These are phyloP conservation scores for Flaveria sonorensis DNA, from an alignment of 129 eudicot species.

Conservation along the genomic window DNA sequence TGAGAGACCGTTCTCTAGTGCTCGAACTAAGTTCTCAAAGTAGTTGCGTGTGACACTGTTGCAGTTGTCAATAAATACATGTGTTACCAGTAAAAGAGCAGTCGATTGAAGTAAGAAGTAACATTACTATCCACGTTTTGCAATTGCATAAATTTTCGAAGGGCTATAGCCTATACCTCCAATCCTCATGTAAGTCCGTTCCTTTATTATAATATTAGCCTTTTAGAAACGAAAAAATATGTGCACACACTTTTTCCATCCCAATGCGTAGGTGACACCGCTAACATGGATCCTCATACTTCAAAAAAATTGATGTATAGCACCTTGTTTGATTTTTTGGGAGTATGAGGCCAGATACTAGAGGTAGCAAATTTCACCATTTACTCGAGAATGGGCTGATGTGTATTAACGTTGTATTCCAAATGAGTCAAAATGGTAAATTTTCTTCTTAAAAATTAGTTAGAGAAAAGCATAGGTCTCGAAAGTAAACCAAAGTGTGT, in stretches of 20 bases:
- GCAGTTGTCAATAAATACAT: slow-evolving; percentile 7
- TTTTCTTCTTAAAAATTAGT: not conserved
- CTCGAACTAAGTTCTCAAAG: slow-evolving; percentile 76
- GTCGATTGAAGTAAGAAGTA: not conserved
- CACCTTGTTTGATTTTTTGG: not conserved
- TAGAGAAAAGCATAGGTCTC: not conserved
- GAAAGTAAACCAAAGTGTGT: not conserved
- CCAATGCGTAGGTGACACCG: no score
- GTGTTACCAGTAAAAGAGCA: not conserved
- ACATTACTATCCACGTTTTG: not conserved
- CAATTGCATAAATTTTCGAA: not conserved
- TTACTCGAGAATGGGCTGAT: no score
- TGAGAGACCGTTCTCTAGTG: slow-evolving; percentile 65
- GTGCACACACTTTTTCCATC: no score
- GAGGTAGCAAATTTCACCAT: no score
- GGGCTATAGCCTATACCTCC: not conserved
- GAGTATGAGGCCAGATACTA: no score
- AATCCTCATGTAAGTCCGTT: not conserved
- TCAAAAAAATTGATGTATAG: not conserved
- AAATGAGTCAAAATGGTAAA: not conserved
- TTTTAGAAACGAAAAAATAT: not conserved
- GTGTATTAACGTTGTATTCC: not conserved
- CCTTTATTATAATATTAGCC: not conserved
- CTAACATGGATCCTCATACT: no score
- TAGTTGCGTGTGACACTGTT: slow-evolving; percentile 67